Base-by-base conservation (phyloP, 1,139 yeast species). In the Hyphopichia buzzinii region DNA sequence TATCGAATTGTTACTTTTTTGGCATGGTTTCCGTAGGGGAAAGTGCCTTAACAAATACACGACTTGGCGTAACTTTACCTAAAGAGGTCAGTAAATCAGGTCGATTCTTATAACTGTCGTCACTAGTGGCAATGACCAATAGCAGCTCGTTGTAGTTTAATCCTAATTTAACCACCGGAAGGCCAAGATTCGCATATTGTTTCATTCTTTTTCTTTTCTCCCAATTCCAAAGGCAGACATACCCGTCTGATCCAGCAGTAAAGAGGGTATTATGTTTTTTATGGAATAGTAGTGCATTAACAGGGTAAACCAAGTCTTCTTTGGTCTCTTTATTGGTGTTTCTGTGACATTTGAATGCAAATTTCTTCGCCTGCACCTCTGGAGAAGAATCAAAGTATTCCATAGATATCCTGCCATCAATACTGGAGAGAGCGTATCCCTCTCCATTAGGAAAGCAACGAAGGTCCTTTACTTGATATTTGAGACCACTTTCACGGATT, bases 261-360 rank as follows among this genome's bases (percentile, higher is more conserved):
- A 79, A 81, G 23, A 87, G 65, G 0, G 79, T 70, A 13, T 65
- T 62, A 38, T 62, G 60, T 26, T 44, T 48, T 2, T 72, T 72
- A 44, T 75, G 75, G 50, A 84, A 83, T 11, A 69, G 68, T 7
- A 88, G 54, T 1, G 86, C 70, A 47, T 87, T 86, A 8, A 90
- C 89, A 0, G 96, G 95, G 31, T 77, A 81, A 2, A 86, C 95
- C 34, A 79, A 60, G 44, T 82, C 90, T 4, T 69, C 67, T 22
- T 74, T 77, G 19, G 67, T 62, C 25, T 46, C 41, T 36, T 62
- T 59, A 40, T 73, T 73, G 21, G 54, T 47, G 19, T 48, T 43
- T 26, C 96, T 64, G 56, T 90, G 97, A 47, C 96, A 85, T 50
- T 88, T 81, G 67, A 89, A 90, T 0, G 96, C 95, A 56, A 82